Conservation (phyloP, 352 stramenopile genomes). For the Blastocystis sp. region DNA sequence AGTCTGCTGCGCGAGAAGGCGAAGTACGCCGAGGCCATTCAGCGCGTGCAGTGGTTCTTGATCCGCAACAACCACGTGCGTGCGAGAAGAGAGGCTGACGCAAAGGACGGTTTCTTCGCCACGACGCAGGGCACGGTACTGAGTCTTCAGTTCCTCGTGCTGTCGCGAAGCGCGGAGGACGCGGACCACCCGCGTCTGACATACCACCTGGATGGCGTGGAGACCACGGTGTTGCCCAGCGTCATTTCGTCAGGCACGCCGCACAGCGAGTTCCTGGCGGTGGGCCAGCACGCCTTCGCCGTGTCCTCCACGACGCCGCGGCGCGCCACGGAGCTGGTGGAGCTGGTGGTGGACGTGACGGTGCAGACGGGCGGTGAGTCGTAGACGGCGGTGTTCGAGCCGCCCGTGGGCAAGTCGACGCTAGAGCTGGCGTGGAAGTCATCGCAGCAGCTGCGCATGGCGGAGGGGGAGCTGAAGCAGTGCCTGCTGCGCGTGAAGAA, state of each 20-base stretch:
- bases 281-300: background rate
- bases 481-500: slow-evolving; percentile 10
- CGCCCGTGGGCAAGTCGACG: background rate
- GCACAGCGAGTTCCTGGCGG: background rate
- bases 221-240: background rate
- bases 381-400: background rate
- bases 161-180: background rate
- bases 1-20: background rate
- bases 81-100: background rate
- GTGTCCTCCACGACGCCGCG: background rate
- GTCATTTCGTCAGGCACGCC: background rate
- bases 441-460: background rate
- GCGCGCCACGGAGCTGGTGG: background rate
- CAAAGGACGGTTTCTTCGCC: slow-evolving; percentile 8
- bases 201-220: background rate
- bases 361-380: background rate
- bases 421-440: background rate
- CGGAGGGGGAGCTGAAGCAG: slow-evolving; percentile 8
- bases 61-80: background rate
- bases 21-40: background rate
- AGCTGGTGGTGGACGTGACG: background rate
- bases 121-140: slow-evolving; percentile 47
- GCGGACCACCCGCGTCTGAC: background rate
- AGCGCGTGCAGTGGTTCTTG: background rate
- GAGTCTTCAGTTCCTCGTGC: slow-evolving; percentile 22